Evolutionary conservation across 805 yeast species (phyloP), one percentile per base, ranked within the genome.

Genomic region (Priceomyces fermenticarens): DNA sequence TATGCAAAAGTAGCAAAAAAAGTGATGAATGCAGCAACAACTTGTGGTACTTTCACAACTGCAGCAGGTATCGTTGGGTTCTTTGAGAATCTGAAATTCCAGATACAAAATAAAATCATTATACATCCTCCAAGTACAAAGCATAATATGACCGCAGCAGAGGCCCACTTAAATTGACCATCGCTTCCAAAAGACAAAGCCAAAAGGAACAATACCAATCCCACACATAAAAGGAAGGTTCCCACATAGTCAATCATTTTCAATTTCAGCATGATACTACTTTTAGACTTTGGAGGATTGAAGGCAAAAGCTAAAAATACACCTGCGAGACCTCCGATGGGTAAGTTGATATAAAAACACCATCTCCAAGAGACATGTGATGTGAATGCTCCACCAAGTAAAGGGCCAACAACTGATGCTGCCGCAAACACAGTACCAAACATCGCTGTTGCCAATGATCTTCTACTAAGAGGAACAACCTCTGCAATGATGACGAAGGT

Each of bases 341-440:
- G 87, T 29, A 84, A 57, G 53, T 83, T 84, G 47, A 84, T 68
- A 57, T 78, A 84, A 54, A 82, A 84, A 52, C 85, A 78, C 88
- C 89, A 83, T 53, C 88, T 68, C 88, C 89, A 83, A n/a, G 77
- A 58, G 7, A 70, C 77, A 36, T 71, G 60, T 2, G 74, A 55
- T 1, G 85, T 71, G 44, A 83, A 74, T 0, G 78, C 80, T 35
- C 88, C 88, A 10, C 88, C 88, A 15, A 83, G 54, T 15, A 80
- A 57, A 0, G 88, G 88, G 0, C 88, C 88, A 14, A 69, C 48
- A 4, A 77, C 77, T 3, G 77, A 65, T 1, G 81, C 72, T 4
- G 74, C 57, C 0, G 76, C 73, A 53, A 71, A 77, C 1, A 67
- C 62, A 12, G 62, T 50, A 3, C 73, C 70, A n/a, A 68, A 46